These are phyloP conservation scores for Amborella trichopoda DNA, from an alignment of 164 flowering plant species.

Conservation along the genomic window DNA sequence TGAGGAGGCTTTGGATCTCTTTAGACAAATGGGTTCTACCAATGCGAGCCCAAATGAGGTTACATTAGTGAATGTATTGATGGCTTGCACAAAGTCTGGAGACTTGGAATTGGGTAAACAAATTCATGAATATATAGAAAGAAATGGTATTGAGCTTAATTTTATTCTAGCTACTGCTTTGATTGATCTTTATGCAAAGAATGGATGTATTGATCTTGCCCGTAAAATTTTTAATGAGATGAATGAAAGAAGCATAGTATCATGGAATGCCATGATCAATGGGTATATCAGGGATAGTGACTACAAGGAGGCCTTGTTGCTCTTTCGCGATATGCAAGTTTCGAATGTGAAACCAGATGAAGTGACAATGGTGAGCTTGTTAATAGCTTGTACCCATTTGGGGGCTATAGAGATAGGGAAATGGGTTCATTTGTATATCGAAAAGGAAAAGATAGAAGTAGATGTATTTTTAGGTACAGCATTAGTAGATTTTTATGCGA, in stretches of 20 bases:
- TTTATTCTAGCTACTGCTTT: conserved; percentile 54
- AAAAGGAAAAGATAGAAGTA: conserved; percentile 26
- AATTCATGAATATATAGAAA: conserved; percentile 63
- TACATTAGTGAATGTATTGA: conserved; percentile 53
- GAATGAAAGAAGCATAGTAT: conserved; percentile 54
- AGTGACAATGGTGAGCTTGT: conserved; percentile 49
- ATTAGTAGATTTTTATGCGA: conserved; percentile 68
- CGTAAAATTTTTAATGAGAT: conserved; percentile 58
- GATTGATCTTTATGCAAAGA: conserved; percentile 80
- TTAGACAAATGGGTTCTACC: conserved; percentile 45
- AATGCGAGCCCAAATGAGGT: conserved; percentile 62
- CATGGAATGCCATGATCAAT: conserved; percentile 76
- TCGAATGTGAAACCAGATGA: conserved; percentile 38
- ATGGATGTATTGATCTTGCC: conserved; percentile 60
- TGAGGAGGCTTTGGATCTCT: conserved; percentile 55
- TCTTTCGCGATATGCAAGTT: conserved; percentile 67
- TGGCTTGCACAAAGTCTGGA: conserved; percentile 65
- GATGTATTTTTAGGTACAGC: conserved; percentile 67
- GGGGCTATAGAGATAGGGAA: conserved; percentile 81
- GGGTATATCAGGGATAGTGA: conserved; percentile 60
- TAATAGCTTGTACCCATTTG: conserved; percentile 66
- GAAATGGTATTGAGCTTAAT: conserved; percentile 44
- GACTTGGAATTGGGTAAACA: conserved; percentile 42
- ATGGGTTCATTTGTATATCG: conserved; percentile 79
- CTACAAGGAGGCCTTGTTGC: conserved; percentile 53